Evolutionary conservation across 257 asterid species (phyloP), one percentile per base, ranked within the genome.

Genomic region (Solanum piurae): DNA sequence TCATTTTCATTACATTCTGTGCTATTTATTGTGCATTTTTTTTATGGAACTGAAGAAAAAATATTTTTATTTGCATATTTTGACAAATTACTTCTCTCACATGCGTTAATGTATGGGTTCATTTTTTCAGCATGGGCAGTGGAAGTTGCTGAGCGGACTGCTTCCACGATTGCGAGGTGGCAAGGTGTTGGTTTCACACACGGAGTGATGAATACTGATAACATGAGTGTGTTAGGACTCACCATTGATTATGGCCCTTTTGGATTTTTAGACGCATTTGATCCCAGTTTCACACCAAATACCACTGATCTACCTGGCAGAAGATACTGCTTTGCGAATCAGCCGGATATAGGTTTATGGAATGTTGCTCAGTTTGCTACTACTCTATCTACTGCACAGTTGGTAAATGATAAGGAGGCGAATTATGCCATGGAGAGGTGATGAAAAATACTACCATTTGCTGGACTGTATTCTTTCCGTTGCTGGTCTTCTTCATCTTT

Each of bases 181-280:
- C 99, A 97, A 93, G 99, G 98, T 82, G 98, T 97, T 88, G 99
- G 99, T 42, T 97, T 97, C 94, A 97, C 99, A 8, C 99, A 97
- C 89, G 99, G 99, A 37, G 99, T 96, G 92, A 90, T 97, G 89
- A 97, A 97, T 89, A 97, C 99, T 16, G 99, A 97, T 90, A 97
- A 97, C 92, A 97, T 97, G 99, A 97, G 99, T 79, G 94, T 95
- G 60, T 89, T 97, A 86, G 99, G 99, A 25, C 98, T 95, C 84
- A 96, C 99, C 84, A 96, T 97, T 60, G 99, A 97, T 90, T 97
- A 96, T 89, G 99, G 99, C 66, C 99, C 99, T 85, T 97, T 94
- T 71, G 99, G 99, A 76, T 97, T 97, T 92, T 91, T 97, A 92
- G 99, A 97, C 36, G 99, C 99, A 38, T 97, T 96, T 91, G 99